These are phyloP conservation scores for Chrysanthemum makinoi DNA, from an alignment of 129 eudicot species.

Conservation along the genomic window DNA sequence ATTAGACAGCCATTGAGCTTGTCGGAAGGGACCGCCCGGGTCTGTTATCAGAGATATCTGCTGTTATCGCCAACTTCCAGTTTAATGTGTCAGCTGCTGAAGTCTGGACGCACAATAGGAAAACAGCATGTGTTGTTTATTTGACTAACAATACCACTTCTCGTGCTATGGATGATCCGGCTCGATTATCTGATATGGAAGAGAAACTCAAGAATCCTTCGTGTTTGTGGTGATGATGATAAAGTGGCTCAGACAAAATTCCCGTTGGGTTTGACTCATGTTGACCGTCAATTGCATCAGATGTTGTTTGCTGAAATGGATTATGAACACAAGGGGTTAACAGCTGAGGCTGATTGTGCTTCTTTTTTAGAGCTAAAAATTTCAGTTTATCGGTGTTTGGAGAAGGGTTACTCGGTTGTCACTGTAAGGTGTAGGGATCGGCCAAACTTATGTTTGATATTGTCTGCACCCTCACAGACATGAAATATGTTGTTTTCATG, in stretches of 20 bases:
- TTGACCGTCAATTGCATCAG: conserved; percentile 88
- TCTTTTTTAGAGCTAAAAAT: conserved; percentile 48
- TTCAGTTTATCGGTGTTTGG: conserved; percentile 61
- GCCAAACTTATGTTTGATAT: conserved; percentile 94
- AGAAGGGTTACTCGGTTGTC: conserved; percentile 80
- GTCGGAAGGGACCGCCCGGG: conserved; percentile 93
- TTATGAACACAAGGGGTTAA: conserved; percentile 47
- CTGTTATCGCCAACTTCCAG: conserved; percentile 68
- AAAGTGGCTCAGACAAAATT: conserved; percentile 53
- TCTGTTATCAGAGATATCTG: conserved; percentile 76
- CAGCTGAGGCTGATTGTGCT: conserved; percentile 35
- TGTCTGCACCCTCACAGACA: conserved; percentile 93
- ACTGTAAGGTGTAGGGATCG: conserved; percentile 77
- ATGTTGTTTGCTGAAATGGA: conserved; percentile 91
- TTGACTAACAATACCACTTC: conserved; percentile 54
- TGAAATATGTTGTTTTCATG: conserved; percentile 94
- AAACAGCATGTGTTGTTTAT: conserved; percentile 76
- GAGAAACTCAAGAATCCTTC: conserved; percentile 77
- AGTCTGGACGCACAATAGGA: conserved; percentile 82
- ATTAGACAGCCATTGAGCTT: conserved; percentile 75
- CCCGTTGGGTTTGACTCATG: conserved; percentile 68
- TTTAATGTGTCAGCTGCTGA: conserved; percentile 78
- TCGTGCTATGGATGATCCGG: conserved; percentile 53
- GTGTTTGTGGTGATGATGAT: conserved; percentile 58
- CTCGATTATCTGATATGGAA: conserved; percentile 63